These are phyloP conservation scores for Golubevia sp. DNA, from an alignment of 1,284 basidiomycete genomes.

Conservation along the genomic window DNA sequence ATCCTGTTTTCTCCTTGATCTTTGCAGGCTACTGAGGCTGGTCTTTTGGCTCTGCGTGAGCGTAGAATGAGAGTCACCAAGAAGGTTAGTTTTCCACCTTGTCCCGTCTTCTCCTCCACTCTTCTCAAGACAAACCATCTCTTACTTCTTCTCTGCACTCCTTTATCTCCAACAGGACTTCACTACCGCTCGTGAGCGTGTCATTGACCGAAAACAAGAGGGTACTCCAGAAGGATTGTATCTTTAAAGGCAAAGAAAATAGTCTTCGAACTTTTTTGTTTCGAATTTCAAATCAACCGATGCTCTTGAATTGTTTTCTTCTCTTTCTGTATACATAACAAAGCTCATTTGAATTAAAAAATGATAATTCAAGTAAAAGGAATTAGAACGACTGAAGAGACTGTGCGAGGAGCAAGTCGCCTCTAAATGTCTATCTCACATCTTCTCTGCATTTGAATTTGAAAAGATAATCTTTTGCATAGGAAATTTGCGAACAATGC, in stretches of 20 bases:
- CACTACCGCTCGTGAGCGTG: slow-evolving; percentile 51
- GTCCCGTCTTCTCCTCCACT: neutral
- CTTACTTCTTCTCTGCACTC: neutral
- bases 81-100: slow-evolving; percentile 41
- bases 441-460: no score
- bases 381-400: no score
- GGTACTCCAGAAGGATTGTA: slow-evolving; percentile 48
- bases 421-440: no score
- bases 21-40: slow-evolving; percentile 74
- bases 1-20: neutral
- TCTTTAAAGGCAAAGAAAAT: slow-evolving; percentile 3
- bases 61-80: slow-evolving; percentile 96
- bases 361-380: no score
- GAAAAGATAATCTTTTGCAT: no score
- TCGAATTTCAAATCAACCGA: no score
- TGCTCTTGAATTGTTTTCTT: no score
- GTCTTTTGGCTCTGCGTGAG: slow-evolving; percentile 89
- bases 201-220: slow-evolving; percentile 57
- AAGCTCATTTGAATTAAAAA: no score
- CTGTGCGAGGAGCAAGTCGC: no score
- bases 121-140: neutral
- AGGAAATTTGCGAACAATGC: no score
- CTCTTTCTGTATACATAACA: no score
- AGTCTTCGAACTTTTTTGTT: no score
- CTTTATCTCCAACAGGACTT: slow-evolving; percentile 31